Base-by-base conservation (phyloP, 352 stramenopile genomes). In the Phytophthora chlamydospora region DNA sequence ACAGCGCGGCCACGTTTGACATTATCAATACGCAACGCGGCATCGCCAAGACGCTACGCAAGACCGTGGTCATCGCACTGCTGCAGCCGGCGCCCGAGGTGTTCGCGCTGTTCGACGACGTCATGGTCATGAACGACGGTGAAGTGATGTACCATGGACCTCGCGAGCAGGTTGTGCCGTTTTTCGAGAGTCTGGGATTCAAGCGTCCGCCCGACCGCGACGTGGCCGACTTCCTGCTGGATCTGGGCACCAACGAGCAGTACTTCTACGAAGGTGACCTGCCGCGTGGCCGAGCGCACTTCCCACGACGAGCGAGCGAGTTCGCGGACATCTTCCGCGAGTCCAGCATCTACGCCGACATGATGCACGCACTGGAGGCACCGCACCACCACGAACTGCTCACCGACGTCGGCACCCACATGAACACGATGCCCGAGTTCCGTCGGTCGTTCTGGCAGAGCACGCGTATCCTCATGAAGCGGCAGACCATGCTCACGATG, bases 41-140 rank as follows among this genome's bases (percentile, higher is more conserved):
- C 17, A 78, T 84, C 38, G 77, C 76, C 38, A 64, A 83, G 53
- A 71, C 52, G 31, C 45, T 90, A 17, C 57, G 70, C n/a, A 72
- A 73, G 44, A 89, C 80, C n/a, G 57, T 72, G 13, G 78, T 90
- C 19, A 76, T 97, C 10, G 82, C 85, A 4, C 66, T 98, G 36
- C 66, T 97, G 17, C 76, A 98, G 71, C 92, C 95, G 44, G 76
- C 92, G 6, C 75, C 75, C 4, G 72, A 82, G 46, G 66, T 84
- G 6, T 78, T 78, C 36, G 66, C 62, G 31, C 66, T 84, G n/a
- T 84, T 82, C 29, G 75, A 84, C 56, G 63, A 84, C 48, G 69
- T 84, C 3, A 66, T 84, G n/a, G 59, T 83, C 38, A 55, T 83
- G 33, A 78, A 71, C 52, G 74, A 83, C 1, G 71, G 71, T 10